phyloP scores from a whole-genome alignment of 2,329 filamentous ascomycete species.

The Aspergillus quadrilineatus region DNA sequence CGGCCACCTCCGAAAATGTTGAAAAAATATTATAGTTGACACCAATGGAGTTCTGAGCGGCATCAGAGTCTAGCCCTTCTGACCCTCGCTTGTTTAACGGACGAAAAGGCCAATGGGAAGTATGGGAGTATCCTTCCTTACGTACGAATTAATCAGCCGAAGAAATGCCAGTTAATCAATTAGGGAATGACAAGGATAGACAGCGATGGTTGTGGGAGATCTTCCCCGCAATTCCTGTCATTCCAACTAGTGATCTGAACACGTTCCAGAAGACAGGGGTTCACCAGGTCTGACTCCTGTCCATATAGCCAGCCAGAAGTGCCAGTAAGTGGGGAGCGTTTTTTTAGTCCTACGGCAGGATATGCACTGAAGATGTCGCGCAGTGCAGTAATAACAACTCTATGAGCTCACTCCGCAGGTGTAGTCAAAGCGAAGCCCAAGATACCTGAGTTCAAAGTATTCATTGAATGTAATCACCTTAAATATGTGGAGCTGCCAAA shows the following conservation, averaged over 20 bases:
- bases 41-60: background rate
- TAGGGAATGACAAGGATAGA: background rate
- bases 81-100: background rate
- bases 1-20: background rate
- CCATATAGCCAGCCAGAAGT: too few relatives aligned
- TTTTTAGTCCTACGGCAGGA: too few relatives aligned
- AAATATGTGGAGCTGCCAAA: background rate
- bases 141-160: background rate
- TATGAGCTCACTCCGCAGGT: background rate
- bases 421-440: background rate
- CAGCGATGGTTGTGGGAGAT: constrained; percentile 11
- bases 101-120: background rate
- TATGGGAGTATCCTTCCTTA: background rate
- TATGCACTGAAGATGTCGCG: background rate
- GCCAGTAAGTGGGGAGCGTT: background rate
- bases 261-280: background rate
- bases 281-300: background rate
- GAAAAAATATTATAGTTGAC: too few relatives aligned
- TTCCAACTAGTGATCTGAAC: background rate
- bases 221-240: constrained; percentile 19
- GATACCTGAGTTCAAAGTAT: background rate
- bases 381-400: background rate
- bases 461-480: background rate
- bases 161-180: background rate
- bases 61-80: background rate